Conservation (phyloP, 164 flowering plant species). For the Buxus sempervirens region DNA sequence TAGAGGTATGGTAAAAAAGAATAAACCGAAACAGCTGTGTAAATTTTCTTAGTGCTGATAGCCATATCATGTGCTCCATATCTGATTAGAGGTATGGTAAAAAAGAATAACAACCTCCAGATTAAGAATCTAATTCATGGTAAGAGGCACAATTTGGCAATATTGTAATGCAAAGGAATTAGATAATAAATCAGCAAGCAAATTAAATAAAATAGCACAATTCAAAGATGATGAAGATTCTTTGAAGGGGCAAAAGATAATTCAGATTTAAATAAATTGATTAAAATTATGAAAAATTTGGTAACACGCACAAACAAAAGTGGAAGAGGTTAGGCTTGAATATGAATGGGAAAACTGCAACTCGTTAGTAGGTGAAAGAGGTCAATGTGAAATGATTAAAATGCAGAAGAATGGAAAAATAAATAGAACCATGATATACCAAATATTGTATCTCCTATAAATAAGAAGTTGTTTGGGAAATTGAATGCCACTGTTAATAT, state of each 20-base stretch:
- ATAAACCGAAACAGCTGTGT: conserved; percentile 40
- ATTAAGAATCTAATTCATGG: neutral
- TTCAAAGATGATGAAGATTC: neutral
- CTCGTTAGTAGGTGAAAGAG: no score
- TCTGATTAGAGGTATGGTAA: conserved; percentile 28
- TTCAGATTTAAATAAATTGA: neutral
- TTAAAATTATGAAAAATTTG: no score
- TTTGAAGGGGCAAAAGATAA: neutral
- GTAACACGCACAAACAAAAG: neutral
- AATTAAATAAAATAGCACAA: no score
- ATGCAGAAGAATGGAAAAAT: no score
- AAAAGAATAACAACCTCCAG: neutral
- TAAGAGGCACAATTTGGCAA: neutral
- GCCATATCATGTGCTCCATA: conserved; percentile 71
- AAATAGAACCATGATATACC: neutral
- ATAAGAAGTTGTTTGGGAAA: neutral
- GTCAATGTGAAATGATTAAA: no score
- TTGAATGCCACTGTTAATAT: neutral
- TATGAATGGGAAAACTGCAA: neutral
- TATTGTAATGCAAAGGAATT: neutral
- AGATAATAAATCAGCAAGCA: neutral
- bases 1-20: conserved; percentile 2
- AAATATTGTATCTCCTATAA: neutral
- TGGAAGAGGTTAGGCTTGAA: neutral
- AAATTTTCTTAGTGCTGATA: conserved; percentile 69